Percentiles rank a stretch among this genome's conserved stretches.
Evolutionary conservation across 2,329 filamentous ascomycete genomes (phyloP).

Genomic region (Cyphellophora attinorum): DNA sequence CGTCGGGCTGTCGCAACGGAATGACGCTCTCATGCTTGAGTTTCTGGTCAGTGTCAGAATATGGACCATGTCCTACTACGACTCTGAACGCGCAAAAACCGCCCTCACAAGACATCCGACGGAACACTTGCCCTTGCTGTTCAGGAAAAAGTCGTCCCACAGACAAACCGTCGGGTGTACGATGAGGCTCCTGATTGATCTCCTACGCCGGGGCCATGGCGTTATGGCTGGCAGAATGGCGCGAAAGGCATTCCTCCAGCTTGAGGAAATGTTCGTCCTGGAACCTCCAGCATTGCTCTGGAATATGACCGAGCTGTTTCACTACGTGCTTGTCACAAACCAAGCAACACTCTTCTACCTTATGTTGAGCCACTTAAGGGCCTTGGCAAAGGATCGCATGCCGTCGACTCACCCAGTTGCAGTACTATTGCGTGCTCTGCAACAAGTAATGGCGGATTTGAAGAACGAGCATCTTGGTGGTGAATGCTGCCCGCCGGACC

Average conservation of each 20-base stretch:
- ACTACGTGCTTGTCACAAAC: constrained; percentile 3
- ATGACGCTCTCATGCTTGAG: constrained; percentile 2
- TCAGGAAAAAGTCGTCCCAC: too few species aligned
- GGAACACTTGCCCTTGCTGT: not conserved
- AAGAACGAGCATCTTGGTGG: too few species aligned
- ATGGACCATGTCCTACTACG: constrained; percentile 4
- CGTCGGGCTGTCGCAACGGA: not conserved
- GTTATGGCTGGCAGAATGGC: constrained; percentile 3
- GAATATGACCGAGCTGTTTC: constrained; percentile 7
- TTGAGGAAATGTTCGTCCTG: constrained; percentile 4
- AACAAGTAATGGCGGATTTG: not conserved
- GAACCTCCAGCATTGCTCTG: constrained; percentile 5
- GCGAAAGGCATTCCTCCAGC: constrained; percentile 5
- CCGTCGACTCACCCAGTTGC: constrained; percentile 4
- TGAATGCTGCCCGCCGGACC: not conserved
- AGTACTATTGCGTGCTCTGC: constrained; percentile 1
- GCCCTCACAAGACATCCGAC: not conserved
- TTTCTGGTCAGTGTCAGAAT: constrained; percentile 4
- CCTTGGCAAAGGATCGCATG: constrained; percentile 2
- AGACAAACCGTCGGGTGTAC: constrained; percentile 1
- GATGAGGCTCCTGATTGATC: constrained; percentile 4
- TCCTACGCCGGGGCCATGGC: constrained; percentile 5
- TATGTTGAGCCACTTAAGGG: constrained; percentile 3
- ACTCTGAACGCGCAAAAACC: not conserved
- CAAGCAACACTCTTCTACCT: constrained; percentile 3